Base-by-base conservation (phyloP, 352 stramenopile species). In the Pythium myriotylum region DNA sequence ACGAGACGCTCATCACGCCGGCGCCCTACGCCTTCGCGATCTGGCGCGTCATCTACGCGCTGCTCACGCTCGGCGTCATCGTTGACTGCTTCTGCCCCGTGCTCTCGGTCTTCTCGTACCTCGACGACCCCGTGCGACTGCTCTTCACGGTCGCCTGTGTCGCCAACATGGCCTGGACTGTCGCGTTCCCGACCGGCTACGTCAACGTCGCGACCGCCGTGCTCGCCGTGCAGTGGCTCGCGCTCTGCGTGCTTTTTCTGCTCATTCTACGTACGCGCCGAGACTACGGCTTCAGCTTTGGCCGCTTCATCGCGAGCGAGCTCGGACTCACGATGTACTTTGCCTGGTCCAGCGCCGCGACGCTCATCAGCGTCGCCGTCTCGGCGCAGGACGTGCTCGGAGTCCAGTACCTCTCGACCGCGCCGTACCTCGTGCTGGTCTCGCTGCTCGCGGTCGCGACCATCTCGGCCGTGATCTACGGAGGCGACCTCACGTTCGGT, bases 1-100 rank as follows among this genome's bases (percentile, higher is more conserved):
- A 93, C 46, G 72, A 85, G 61, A 91, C 82, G 61, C 74, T 92
- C 56, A 81, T 94, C 68, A 94, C 85, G 47, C 85, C 85, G 23
- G 81, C 79, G 27, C 70, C 74, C 24, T 88, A 83, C 67, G 81
- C 81, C 35, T 94, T 94, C 62, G 74, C 77, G 39, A 92, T 94
- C 70, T 94, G 85, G 82, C 49, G 51, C 35, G 50, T 60, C 32
- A 67, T 67, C 68, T 92, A 94, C 72, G 55, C 64, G 43, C 71
- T 83, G 72, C 69, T 94, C 65, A 72, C 77, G n/a, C 59, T 85
- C 9, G 79, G 70, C 9, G 76, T 91, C 6, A 62, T 86, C 24
- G 68, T 85, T 16, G 85, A 94, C 73, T 90, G 80, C 68, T 74
- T 83, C 49, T 86, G 69, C 63, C 70, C 85, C 26, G 72, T 79